These are phyloP conservation scores for Lentinus tigrinus DNA, from an alignment of 768 basidiomycete species.

Conservation along the genomic window DNA sequence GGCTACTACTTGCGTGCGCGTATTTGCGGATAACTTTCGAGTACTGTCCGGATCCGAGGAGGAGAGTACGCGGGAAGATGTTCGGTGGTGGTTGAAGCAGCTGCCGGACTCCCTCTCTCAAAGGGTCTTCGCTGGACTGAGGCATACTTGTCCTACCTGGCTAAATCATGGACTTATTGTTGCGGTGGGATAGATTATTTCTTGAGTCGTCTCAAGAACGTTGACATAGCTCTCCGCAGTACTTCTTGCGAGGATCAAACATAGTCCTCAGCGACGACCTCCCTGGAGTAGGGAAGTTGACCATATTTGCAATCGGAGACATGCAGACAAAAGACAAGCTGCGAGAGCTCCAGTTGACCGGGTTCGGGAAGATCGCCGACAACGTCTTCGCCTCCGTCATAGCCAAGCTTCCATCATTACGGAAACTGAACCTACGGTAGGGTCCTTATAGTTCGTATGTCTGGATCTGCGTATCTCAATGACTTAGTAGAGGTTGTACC, in stretches of 20 bases:
- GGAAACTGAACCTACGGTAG: constrained; percentile 55
- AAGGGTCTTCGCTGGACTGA: constrained; percentile 51
- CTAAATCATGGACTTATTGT: constrained; percentile 55
- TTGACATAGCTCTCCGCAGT: constrained; percentile 32
- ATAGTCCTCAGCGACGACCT: constrained; percentile 47
- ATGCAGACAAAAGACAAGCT: constrained; percentile 28
- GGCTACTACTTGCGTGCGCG: constrained; percentile 48
- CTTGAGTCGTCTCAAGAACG: not conserved
- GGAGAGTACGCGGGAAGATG: constrained; percentile 38
- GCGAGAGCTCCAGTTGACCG: constrained; percentile 48
- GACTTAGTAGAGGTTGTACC: constrained; percentile 51
- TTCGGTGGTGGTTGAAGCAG: constrained; percentile 39
- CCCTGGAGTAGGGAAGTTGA: constrained; percentile 51
- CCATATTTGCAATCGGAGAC: constrained; percentile 43
- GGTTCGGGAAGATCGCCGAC: constrained; percentile 54
- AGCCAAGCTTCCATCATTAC: constrained; percentile 41
- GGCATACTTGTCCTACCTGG: constrained; percentile 46
- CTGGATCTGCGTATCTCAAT: not conserved
- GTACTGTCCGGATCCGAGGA: constrained; percentile 41
- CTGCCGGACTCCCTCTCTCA: constrained; percentile 55
- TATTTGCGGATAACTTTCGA: constrained; percentile 47
- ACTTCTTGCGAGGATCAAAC: constrained; percentile 56
- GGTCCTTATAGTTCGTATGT: not conserved
- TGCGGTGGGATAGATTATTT: constrained; percentile 39
- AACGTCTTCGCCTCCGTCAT: constrained; percentile 50